These are phyloP conservation scores for Amanita fuliginea DNA, from an alignment of 768 basidiomycete genomes.

Conservation along the genomic window DNA sequence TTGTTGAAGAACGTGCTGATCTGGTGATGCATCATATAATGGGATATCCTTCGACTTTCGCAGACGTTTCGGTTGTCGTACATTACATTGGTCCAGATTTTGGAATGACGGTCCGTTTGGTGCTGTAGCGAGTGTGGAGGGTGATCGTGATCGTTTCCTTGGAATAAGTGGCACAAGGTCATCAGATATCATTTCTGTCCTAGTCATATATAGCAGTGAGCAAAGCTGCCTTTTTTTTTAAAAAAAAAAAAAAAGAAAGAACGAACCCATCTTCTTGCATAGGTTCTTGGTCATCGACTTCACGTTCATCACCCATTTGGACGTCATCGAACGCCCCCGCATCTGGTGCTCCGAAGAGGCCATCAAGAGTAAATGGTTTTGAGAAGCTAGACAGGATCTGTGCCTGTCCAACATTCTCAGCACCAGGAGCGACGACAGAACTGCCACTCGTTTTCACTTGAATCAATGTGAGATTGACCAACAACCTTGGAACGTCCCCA, in stretches of 20 bases:
- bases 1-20: slow-evolving; percentile 29
- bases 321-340: slow-evolving; percentile 64
- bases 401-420: slow-evolving; percentile 72
- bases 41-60: slow-evolving; percentile 45
- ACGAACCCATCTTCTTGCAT: slow-evolving; percentile 30
- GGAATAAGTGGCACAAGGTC: slow-evolving; percentile 22
- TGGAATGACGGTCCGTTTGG: background rate
- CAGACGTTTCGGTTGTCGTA: slow-evolving; percentile 47
- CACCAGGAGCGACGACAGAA: slow-evolving; percentile 49
- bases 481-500: background rate
- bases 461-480: background rate
- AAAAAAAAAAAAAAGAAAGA: no score
- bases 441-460: slow-evolving; percentile 17
- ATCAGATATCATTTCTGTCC: slow-evolving; percentile 25
- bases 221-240: no score
- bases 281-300: slow-evolving; percentile 21
- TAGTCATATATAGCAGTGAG: slow-evolving; percentile 6
- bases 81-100: slow-evolving; percentile 7
- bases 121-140: slow-evolving; percentile 12
- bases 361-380: slow-evolving; percentile 71
- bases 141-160: slow-evolving; percentile 28
- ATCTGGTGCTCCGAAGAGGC: slow-evolving; percentile 72
- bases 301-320: slow-evolving; percentile 32
- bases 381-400: slow-evolving; percentile 64
- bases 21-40: slow-evolving; percentile 39